A percentile compares a stretch with the other conserved stretches of the same genome.
phyloP scores from a whole-genome alignment of 768 basidiomycete genomes.

The Mycena albidolilacea region DNA sequence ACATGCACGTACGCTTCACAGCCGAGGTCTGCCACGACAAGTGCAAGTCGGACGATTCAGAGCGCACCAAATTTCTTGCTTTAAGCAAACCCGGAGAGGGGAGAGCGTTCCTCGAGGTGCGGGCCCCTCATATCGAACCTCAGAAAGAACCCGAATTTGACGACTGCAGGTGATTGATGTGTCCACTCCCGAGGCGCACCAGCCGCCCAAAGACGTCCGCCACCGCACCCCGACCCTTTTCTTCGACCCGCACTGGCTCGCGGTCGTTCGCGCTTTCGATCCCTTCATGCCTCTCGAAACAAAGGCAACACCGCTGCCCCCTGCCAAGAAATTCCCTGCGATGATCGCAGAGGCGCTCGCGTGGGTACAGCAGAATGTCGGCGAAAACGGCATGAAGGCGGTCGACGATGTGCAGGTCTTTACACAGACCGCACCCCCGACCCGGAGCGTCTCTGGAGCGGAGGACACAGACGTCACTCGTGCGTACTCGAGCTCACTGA shows the following conservation, averaged over 20 bases:
- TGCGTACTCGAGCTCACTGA: slow-evolving; percentile 47
- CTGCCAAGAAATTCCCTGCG: slow-evolving; percentile 62
- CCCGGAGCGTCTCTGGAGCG: slow-evolving; percentile 65
- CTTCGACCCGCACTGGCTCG: slow-evolving; percentile 95
- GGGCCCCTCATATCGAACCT: neutral
- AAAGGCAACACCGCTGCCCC: slow-evolving; percentile 72
- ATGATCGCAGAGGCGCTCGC: slow-evolving; percentile 71
- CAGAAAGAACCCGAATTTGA: neutral
- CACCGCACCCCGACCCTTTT: slow-evolving; percentile 58
- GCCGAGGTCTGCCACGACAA: slow-evolving; percentile 60
- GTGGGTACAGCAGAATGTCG: slow-evolving; percentile 79
- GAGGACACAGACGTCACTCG: slow-evolving; percentile 50
- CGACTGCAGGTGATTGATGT: slow-evolving; percentile 79
- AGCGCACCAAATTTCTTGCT: slow-evolving; percentile 80
- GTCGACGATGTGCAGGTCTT: slow-evolving; percentile 79
- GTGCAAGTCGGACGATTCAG: slow-evolving; percentile 38
- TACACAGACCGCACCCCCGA: slow-evolving; percentile 61
- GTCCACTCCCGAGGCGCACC: slow-evolving; percentile 43
- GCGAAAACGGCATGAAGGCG: slow-evolving; percentile 51
- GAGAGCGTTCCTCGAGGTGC: slow-evolving; percentile 86
- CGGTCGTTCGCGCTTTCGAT: slow-evolving; percentile 90
- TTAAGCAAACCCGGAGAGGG: slow-evolving; percentile 90
- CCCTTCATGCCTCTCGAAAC: slow-evolving; percentile 75
- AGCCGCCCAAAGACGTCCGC: slow-evolving; percentile 30
- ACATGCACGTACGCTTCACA: slow-evolving; percentile 86